Percentiles rank a stretch among this genome's conserved stretches.
phyloP scores from a whole-genome alignment of 1,139 yeast genomes.

The Waltiozyma sp. region DNA sequence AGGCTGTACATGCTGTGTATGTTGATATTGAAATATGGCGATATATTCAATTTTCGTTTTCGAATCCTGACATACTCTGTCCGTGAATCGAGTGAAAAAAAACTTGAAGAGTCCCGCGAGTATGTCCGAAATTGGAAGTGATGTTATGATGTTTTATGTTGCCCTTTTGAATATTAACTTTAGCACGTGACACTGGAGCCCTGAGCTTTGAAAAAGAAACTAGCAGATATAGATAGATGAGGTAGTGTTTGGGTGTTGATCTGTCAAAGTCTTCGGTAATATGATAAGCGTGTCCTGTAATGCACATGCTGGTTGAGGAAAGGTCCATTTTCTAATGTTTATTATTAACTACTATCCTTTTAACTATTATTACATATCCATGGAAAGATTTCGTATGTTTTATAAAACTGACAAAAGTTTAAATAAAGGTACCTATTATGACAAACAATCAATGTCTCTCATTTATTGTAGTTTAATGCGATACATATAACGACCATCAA shows the following conservation, averaged over 20 bases:
- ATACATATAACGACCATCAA: too few relatives aligned
- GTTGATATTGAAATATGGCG: not conserved
- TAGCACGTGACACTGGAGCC: not conserved
- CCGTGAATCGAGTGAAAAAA: not conserved
- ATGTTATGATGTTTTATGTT: constrained; percentile 10
- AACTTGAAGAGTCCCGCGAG: constrained; percentile 1
- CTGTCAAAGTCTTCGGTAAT: too few relatives aligned
- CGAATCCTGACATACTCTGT: not conserved
- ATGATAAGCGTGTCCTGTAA: too few relatives aligned
- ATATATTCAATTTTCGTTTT: constrained; percentile 8
- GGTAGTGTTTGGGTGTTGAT: constrained; percentile 11
- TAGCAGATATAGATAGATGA: too few relatives aligned
- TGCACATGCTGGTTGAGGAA: too few relatives aligned
- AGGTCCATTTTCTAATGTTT: too few relatives aligned
- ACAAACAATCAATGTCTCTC: not conserved
- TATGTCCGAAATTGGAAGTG: constrained; percentile 4
- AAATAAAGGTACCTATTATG: not conserved
- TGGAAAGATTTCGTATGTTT: too few relatives aligned
- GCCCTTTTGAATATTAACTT: not conserved
- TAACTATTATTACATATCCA: too few relatives aligned
- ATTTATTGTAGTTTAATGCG: too few relatives aligned
- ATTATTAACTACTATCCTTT: too few relatives aligned
- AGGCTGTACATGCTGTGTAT: constrained; percentile 1
- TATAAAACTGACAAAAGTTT: too few relatives aligned
- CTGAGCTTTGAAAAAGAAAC: not conserved